Evolutionary conservation across 1,284 basidiomycete genomes (phyloP).

Genomic region (Ceratobasidium sp.): DNA sequence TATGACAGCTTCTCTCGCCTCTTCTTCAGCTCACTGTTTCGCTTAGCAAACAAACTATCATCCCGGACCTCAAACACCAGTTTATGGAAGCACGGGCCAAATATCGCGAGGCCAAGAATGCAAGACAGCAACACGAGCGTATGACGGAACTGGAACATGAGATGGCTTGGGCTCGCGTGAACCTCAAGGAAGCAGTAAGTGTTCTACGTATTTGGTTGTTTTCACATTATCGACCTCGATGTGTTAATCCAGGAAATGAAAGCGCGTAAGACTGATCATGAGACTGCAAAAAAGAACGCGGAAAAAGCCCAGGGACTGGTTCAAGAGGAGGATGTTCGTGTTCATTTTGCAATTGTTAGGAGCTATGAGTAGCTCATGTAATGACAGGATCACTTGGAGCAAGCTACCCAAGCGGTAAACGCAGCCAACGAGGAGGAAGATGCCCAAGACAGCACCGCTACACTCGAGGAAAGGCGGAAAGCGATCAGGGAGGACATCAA

Average conservation of each 20-base stretch:
- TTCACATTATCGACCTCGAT: not conserved
- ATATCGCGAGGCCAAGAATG: constrained; percentile 81
- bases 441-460: constrained; percentile 58
- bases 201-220: constrained; percentile 17
- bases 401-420: constrained; percentile 48
- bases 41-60: constrained; percentile 66
- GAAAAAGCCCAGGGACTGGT: constrained; percentile 41
- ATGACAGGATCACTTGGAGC: constrained; percentile 59
- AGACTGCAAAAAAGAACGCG: constrained; percentile 57
- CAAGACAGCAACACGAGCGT: constrained; percentile 77
- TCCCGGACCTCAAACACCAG: constrained; percentile 78
- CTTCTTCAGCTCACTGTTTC: constrained; percentile 46
- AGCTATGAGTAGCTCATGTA: constrained; percentile 31
- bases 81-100: constrained; percentile 72
- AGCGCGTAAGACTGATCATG: constrained; percentile 64
- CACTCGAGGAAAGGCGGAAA: constrained; percentile 64
- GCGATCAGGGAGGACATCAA: constrained; percentile 65
- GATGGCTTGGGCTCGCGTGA: constrained; percentile 91
- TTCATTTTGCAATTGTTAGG: not conserved
- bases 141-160: constrained; percentile 82
- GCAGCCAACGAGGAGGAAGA: constrained; percentile 26
- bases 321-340: constrained; percentile 66
- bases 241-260: constrained; percentile 55
- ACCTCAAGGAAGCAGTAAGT: constrained; percentile 74
- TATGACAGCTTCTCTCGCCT: constrained; percentile 20